These are phyloP conservation scores for Pythium myriotylum DNA, from an alignment of 352 stramenopile genomes.

Conservation along the genomic window DNA sequence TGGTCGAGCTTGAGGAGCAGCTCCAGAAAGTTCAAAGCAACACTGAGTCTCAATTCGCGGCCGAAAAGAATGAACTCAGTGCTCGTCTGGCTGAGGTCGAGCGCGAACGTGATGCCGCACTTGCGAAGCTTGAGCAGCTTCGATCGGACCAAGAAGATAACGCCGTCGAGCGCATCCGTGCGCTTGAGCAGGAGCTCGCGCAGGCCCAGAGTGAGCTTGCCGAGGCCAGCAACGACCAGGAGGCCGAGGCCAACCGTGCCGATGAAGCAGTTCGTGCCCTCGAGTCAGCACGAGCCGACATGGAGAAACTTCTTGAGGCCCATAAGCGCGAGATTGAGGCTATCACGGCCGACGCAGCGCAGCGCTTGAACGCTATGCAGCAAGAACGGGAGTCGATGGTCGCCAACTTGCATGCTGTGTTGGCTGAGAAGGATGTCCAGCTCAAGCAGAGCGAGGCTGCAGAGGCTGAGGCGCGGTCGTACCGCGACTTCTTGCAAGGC, in stretches of 20 bases:
- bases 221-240: slow-evolving; percentile 24
- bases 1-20: slow-evolving; percentile 38
- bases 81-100: slow-evolving; percentile 26
- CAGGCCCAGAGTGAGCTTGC: slow-evolving; percentile 13
- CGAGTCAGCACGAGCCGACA: not conserved
- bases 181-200: slow-evolving; percentile 13
- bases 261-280: slow-evolving; percentile 16
- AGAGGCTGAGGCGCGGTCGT: slow-evolving; percentile 26
- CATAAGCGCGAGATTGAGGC: slow-evolving; percentile 10
- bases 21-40: slow-evolving; percentile 29
- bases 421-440: slow-evolving; percentile 37
- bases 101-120: not conserved
- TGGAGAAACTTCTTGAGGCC: slow-evolving; percentile 8
- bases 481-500: slow-evolving; percentile 27
- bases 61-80: slow-evolving; percentile 33
- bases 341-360: not conserved
- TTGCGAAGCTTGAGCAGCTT: slow-evolving; percentile 7
- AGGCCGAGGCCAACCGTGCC: slow-evolving; percentile 21
- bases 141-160: not conserved
- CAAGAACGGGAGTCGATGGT: not conserved
- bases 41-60: slow-evolving; percentile 16
- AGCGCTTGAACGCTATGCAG: slow-evolving; percentile 38
- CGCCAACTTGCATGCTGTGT: slow-evolving; percentile 10
- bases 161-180: not conserved
- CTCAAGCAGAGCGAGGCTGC: slow-evolving; percentile 35